Percentiles rank a stretch among this genome's conserved stretches.
phyloP scores from a whole-genome alignment of 768 basidiomycete genomes.

The Xerocomellus chrysenteron region DNA sequence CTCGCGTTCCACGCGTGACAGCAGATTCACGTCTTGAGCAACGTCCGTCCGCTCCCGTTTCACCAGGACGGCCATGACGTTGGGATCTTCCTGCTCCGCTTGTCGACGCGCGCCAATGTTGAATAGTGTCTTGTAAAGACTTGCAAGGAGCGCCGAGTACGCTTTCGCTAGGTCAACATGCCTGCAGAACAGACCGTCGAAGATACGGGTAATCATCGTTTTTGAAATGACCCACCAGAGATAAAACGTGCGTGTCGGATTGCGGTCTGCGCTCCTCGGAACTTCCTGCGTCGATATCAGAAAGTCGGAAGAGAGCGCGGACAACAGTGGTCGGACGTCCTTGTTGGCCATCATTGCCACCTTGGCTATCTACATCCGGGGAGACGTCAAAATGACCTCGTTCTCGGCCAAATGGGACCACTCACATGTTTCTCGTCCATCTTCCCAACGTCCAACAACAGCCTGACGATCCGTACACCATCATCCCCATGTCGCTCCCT shows the following conservation, averaged over 20 bases:
- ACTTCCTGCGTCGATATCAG: conserved; percentile 92
- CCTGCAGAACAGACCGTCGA: conserved; percentile 45
- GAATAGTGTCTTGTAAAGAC: conserved; percentile 86
- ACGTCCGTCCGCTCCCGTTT: conserved; percentile 85
- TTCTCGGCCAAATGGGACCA: background rate
- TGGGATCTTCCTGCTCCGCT: conserved; percentile 67
- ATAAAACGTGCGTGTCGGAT: conserved; percentile 86
- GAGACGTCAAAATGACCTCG: background rate
- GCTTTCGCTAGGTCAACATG: conserved; percentile 85
- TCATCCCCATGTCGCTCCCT: conserved; percentile 81
- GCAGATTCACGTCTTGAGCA: conserved; percentile 65
- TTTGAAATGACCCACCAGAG: conserved; percentile 62
- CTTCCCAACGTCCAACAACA: conserved; percentile 81
- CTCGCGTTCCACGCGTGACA: conserved; percentile 76
- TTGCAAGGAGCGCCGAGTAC: conserved; percentile 71
- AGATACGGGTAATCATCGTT: background rate
- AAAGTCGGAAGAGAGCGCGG: conserved; percentile 75
- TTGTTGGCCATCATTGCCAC: conserved; percentile 90
- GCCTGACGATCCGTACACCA: conserved; percentile 77
- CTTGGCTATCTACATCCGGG: conserved; percentile 76
- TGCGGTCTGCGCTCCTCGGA: conserved; percentile 86
- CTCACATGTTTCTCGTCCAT: conserved; percentile 92
- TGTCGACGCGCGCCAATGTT: conserved; percentile 77
- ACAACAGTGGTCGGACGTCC: conserved; percentile 78
- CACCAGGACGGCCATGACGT: conserved; percentile 69